These are phyloP conservation scores for Clitopilus hobsonii DNA, from an alignment of 768 basidiomycete species.

Conservation along the genomic window DNA sequence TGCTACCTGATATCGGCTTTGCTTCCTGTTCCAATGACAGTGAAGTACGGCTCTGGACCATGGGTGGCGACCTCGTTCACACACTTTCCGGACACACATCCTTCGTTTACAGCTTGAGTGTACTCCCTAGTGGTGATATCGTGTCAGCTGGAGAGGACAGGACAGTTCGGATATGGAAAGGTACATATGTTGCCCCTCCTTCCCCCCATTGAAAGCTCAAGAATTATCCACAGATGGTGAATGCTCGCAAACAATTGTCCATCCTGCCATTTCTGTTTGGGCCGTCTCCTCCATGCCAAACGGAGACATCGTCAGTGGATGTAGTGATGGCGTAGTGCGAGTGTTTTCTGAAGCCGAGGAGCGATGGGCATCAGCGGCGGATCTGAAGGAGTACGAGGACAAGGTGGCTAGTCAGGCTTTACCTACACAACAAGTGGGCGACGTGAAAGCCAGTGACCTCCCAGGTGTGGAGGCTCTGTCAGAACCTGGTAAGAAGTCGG, in stretches of 20 bases:
- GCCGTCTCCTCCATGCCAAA: constrained; percentile 83
- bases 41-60: constrained; percentile 89
- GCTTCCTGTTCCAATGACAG: constrained; percentile 97
- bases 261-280: constrained; percentile 98
- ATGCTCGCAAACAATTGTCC: constrained; percentile 82
- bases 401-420: constrained; percentile 75
- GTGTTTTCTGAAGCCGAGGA: constrained; percentile 76
- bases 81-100: constrained; percentile 93
- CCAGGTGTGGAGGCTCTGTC: constrained; percentile 80
- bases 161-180: constrained; percentile 87
- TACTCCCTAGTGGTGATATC: constrained; percentile 76
- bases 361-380: constrained; percentile 65
- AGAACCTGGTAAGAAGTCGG: constrained; percentile 81
- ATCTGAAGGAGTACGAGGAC: constrained; percentile 68
- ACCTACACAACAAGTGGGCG: constrained; percentile 84
- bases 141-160: constrained; percentile 95
- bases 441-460: constrained; percentile 88
- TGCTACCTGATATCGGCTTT: constrained; percentile 85
- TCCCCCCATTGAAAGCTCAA: neutral
- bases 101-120: constrained; percentile 88
- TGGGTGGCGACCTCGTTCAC: constrained; percentile 72
- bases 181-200: constrained; percentile 36
- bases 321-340: constrained; percentile 83
- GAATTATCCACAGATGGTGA: constrained; percentile 61
- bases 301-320: constrained; percentile 88